Evolutionary conservation across 2,329 filamentous ascomycete genomes (phyloP).

Genomic region (Geosmithia morbida): DNA sequence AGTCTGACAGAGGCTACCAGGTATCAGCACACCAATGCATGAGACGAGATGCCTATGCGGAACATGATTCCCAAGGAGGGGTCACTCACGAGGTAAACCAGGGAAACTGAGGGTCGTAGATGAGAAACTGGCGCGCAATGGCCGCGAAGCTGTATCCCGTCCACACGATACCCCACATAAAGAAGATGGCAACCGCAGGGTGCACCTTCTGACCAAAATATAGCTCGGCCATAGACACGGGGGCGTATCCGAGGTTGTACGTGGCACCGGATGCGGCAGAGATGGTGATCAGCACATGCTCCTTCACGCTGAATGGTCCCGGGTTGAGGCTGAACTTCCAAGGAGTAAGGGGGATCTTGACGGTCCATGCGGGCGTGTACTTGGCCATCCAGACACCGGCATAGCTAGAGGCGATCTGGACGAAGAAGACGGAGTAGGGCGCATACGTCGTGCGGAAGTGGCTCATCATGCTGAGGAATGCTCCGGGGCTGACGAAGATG

Average conservation of each 20-base stretch:
- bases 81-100: conserved; percentile 24
- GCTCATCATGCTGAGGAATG: conserved; percentile 41
- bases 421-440: conserved; percentile 46
- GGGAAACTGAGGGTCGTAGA: conserved; percentile 38
- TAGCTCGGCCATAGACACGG: conserved; percentile 38
- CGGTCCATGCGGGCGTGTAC: conserved; percentile 28
- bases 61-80: background rate
- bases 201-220: conserved; percentile 39
- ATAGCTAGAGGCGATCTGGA: conserved; percentile 43
- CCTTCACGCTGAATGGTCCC: conserved; percentile 40
- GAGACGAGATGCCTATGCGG: background rate
- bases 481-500: conserved; percentile 40
- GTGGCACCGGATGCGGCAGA: conserved; percentile 37
- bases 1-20: conserved; percentile 30
- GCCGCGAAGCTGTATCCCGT: conserved; percentile 45
- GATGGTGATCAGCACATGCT: conserved; percentile 42
- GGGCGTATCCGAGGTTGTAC: conserved; percentile 33
- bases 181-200: conserved; percentile 38
- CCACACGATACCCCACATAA: conserved; percentile 43
- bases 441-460: conserved; percentile 41
- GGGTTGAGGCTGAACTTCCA: conserved; percentile 39
- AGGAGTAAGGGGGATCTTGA: conserved; percentile 29
- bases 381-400: conserved; percentile 36
- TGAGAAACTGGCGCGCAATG: conserved; percentile 37
- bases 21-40: conserved; percentile 1